A percentile compares a stretch with the other conserved stretches of the same genome.
These are phyloP conservation scores for Hericium alpestre DNA, from an alignment of 768 basidiomycete genomes.

Conservation along the genomic window DNA sequence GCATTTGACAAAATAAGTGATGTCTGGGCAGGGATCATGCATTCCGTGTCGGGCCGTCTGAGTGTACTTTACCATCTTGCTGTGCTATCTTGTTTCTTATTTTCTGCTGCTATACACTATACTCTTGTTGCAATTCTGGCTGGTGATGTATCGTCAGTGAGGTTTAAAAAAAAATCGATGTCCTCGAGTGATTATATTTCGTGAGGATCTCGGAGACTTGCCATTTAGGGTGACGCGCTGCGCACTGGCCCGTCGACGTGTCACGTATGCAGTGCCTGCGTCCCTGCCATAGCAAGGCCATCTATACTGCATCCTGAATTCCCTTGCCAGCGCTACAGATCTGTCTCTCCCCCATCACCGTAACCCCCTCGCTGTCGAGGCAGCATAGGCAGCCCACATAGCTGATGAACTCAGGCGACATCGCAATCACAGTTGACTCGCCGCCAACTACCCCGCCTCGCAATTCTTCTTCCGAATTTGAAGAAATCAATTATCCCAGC, in stretches of 20 bases:
- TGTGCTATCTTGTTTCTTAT: slow-evolving; percentile 7
- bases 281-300: neutral
- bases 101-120: neutral
- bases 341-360: too few relatives aligned
- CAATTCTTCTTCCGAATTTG: slow-evolving; percentile 60
- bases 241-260: slow-evolving; percentile 4
- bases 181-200: neutral
- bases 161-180: neutral
- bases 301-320: too few relatives aligned
- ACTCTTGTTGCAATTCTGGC: neutral
- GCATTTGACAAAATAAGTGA: slow-evolving; percentile 21
- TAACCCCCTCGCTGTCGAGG: neutral
- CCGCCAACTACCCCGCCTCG: slow-evolving; percentile 37
- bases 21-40: neutral
- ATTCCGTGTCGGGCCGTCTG: slow-evolving; percentile 5
- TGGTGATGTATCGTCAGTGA: neutral
- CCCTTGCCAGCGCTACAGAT: neutral
- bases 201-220: neutral
- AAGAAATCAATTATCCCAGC: slow-evolving; percentile 53
- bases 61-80: slow-evolving; percentile 9
- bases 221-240: neutral
- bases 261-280: neutral
- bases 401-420: slow-evolving; percentile 54
- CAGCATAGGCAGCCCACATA: slow-evolving; percentile 8
- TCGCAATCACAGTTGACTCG: slow-evolving; percentile 62